These are phyloP conservation scores for Suillus subalutaceus DNA, from an alignment of 768 basidiomycete species.

Conservation along the genomic window DNA sequence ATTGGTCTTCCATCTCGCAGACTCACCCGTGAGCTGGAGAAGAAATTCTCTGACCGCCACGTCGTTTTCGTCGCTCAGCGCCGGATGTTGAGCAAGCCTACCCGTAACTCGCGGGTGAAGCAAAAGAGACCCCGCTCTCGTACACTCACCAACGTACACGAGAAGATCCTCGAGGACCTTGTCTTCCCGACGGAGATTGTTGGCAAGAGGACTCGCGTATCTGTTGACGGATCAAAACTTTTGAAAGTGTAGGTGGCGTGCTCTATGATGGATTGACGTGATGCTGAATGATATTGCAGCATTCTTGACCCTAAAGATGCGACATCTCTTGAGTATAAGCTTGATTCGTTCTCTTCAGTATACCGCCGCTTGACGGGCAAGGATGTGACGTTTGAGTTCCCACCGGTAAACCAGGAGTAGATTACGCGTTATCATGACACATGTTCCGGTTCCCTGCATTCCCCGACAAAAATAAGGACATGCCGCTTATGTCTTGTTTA, in stretches of 20 bases:
- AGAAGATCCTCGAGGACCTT: constrained; percentile 98
- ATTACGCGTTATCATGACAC: constrained; percentile 38
- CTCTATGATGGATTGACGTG: constrained; percentile 1
- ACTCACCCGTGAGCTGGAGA: constrained; percentile 98
- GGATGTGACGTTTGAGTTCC: constrained; percentile 95
- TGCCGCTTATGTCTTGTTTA: constrained; percentile 35
- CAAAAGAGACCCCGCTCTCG: constrained; percentile 98
- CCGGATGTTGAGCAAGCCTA: constrained; percentile 96
- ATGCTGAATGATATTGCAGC: constrained; percentile 45
- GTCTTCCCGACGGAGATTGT: constrained; percentile 99
- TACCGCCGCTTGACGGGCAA: constrained; percentile 96
- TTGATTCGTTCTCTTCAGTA: constrained; percentile 98
- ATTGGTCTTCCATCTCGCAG: constrained; percentile 44
- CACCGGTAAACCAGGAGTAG: constrained; percentile 74
- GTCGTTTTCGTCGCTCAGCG: constrained; percentile 99
- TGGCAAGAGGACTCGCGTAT: constrained; percentile 95
- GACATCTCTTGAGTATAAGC: constrained; percentile 99
- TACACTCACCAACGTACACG: constrained; percentile 96
- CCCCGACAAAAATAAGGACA: constrained; percentile 38
- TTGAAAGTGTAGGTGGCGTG: constrained; percentile 87
- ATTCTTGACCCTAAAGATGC: constrained; percentile 98
- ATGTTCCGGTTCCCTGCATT: constrained; percentile 31
- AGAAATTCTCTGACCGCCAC: constrained; percentile 99
- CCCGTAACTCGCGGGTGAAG: constrained; percentile 87
- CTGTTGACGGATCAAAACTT: constrained; percentile 91